These are phyloP conservation scores for Ganoderma boninense DNA, from an alignment of 1,284 basidiomycete species.

Conservation along the genomic window DNA sequence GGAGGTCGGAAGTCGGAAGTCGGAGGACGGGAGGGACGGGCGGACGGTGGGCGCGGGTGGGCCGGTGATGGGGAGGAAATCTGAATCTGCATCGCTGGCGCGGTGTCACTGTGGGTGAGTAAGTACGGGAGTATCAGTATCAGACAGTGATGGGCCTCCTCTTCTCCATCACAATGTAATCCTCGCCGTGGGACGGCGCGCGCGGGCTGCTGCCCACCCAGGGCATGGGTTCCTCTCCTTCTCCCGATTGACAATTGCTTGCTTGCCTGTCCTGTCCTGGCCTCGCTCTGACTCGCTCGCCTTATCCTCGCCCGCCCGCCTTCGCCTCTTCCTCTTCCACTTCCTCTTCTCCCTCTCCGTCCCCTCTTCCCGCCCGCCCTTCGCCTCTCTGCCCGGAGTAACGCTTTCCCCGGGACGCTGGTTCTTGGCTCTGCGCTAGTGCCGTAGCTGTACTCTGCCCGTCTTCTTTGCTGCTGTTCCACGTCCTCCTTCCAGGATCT, in stretches of 20 bases:
- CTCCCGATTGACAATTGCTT: conserved; percentile 4
- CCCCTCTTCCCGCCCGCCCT: neutral
- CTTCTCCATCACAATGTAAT: conserved; percentile 30
- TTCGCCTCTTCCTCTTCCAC: conserved; percentile 15
- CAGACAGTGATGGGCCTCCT: conserved; percentile 21
- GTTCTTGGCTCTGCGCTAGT: neutral
- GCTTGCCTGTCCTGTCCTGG: neutral
- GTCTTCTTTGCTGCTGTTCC: conserved; percentile 10
- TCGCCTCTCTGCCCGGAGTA: neutral
- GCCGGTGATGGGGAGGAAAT: neutral
- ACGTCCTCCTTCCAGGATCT: no score
- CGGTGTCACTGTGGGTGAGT: neutral
- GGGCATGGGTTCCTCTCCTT: conserved; percentile 16
- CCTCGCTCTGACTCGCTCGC: neutral
- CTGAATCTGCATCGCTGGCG: neutral
- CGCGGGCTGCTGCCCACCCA: conserved; percentile 6
- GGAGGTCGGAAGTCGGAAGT: neutral
- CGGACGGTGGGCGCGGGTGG: neutral
- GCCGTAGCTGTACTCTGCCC: neutral
- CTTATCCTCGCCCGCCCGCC: conserved; percentile 17
- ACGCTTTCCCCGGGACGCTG: neutral
- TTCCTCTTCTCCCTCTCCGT: neutral
- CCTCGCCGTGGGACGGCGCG: conserved; percentile 29
- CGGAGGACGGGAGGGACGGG: neutral
- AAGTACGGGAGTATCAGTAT: conserved; percentile 6